Conservation (phyloP, 805 yeast genomes). For the Wickerhamiella cacticola region DNA sequence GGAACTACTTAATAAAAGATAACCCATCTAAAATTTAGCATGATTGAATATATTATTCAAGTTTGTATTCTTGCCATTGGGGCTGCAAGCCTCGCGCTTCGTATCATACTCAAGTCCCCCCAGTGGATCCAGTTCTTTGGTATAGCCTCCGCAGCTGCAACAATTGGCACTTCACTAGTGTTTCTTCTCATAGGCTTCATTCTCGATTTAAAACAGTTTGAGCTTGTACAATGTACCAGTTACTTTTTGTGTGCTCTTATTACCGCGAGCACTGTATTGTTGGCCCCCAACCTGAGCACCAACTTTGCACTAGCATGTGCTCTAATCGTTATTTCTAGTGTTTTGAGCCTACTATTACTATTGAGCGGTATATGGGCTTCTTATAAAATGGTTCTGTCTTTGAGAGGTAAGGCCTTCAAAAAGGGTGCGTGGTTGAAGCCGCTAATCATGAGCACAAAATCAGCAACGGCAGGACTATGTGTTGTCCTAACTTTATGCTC, state of each 20-base stretch:
- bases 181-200: not conserved
- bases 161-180: not conserved
- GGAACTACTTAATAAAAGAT: not conserved
- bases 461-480: not conserved
- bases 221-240: not conserved
- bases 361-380: not conserved
- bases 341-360: not conserved
- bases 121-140: not conserved
- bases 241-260: not conserved
- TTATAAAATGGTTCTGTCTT: not conserved
- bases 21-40: not conserved
- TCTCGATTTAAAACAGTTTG: not conserved
- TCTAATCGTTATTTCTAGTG: not conserved
- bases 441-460: not conserved
- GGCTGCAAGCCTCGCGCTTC: not conserved
- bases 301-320: not conserved
- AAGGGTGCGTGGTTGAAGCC: not conserved
- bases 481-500: not conserved
- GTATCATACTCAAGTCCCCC: not conserved
- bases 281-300: not conserved
- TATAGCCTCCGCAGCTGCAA: not conserved
- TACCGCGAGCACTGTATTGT: not conserved
- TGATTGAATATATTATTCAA: not conserved
- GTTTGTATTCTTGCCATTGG: not conserved
- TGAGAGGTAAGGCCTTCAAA: not conserved